Evolutionary conservation across 2,329 filamentous ascomycete species (phyloP).

Genomic region (Cladophialophora chaetospira): DNA sequence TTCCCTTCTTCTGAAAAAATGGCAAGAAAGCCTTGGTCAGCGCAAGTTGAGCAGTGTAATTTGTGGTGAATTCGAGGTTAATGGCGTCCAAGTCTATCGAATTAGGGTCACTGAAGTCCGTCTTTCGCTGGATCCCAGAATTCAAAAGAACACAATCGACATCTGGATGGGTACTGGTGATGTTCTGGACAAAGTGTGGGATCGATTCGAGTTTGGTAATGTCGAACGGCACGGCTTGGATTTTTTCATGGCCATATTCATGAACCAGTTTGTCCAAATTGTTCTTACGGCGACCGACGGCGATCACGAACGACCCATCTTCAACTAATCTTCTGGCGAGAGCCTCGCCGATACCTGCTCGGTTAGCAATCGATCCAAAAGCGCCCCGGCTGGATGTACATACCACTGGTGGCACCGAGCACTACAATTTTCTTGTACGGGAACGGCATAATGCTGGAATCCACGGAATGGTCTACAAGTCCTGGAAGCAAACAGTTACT

Average conservation of each 20-base stretch:
- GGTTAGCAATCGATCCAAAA: neutral
- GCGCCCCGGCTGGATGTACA: neutral
- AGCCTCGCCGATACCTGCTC: constrained; percentile 47
- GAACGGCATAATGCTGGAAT: constrained; percentile 34
- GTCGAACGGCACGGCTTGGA: constrained; percentile 51
- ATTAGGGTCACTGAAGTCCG: constrained; percentile 53
- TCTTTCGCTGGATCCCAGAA: constrained; percentile 54
- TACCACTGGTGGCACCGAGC: constrained; percentile 51
- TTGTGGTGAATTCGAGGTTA: constrained; percentile 51
- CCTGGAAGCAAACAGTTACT: neutral
- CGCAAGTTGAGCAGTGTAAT: constrained; percentile 54
- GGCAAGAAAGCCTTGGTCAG: constrained; percentile 55
- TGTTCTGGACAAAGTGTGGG: constrained; percentile 44
- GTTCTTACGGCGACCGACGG: constrained; percentile 55
- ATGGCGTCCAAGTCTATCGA: constrained; percentile 49
- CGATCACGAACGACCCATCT: constrained; percentile 51
- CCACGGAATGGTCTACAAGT: neutral
- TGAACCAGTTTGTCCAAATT: constrained; percentile 53
- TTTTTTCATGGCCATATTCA: constrained; percentile 50
- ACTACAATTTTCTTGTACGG: constrained; percentile 57
- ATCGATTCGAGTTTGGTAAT: constrained; percentile 54
- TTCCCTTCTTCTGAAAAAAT: constrained; percentile 49
- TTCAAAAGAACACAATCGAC: constrained; percentile 57
- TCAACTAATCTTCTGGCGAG: constrained; percentile 53
- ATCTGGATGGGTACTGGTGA: constrained; percentile 50